A percentile compares a stretch with the other conserved stretches of the same genome.
Evolutionary conservation across 495 filamentous ascomycete species (phyloP).

Genomic region (Talaromyces stipitatus): DNA sequence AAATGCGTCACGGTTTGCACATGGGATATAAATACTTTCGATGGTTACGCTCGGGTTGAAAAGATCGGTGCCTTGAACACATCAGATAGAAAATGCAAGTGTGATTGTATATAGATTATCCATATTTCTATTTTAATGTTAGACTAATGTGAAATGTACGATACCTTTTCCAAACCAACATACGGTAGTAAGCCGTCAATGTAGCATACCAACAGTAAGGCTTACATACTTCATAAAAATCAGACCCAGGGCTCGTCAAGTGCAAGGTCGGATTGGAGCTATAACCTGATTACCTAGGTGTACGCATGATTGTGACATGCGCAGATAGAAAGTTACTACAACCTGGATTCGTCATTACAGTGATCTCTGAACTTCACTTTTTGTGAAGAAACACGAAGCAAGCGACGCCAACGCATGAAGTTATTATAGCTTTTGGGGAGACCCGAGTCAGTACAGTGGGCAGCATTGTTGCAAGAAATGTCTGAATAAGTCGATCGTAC

Average conservation of each 20-base stretch:
- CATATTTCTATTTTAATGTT: background rate
- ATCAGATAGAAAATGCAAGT: background rate
- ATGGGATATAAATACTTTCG: background rate
- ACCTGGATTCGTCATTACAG: too few relatives aligned
- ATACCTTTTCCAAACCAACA: too few relatives aligned
- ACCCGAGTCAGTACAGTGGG: background rate
- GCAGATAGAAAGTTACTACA: too few relatives aligned
- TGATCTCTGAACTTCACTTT: slow-evolving; percentile 4
- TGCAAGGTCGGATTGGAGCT: too few relatives aligned
- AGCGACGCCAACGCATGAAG: background rate
- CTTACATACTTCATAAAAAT: too few relatives aligned
- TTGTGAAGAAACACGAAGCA: slow-evolving; percentile 3
- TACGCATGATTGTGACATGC: too few relatives aligned
- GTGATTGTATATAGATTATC: background rate
- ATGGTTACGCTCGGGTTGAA: background rate
- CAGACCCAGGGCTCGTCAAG: too few relatives aligned
- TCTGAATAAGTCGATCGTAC: background rate
- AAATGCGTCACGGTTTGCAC: background rate
- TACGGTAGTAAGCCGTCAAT: too few relatives aligned
- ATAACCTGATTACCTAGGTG: too few relatives aligned
- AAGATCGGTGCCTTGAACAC: background rate
- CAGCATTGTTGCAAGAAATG: background rate
- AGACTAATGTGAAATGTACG: background rate
- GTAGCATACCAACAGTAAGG: too few relatives aligned
- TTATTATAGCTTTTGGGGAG: background rate